A percentile compares a stretch with the other conserved stretches of the same genome.
phyloP scores from a whole-genome alignment of 352 stramenopile species.

The Proteromonas lacertae region DNA sequence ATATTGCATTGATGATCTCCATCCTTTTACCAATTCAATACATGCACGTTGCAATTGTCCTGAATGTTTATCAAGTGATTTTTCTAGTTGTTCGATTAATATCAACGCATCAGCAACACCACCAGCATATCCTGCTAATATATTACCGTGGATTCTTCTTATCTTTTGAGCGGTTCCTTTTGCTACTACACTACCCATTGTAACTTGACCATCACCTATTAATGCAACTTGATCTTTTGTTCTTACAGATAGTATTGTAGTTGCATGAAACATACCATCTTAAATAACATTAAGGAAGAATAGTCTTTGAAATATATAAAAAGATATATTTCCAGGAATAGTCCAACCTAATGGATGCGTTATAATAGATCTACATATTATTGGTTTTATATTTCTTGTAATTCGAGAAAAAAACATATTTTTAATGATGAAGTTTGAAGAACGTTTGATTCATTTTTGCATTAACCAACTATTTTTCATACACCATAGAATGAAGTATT shows the following conservation, averaged over 20 bases:
- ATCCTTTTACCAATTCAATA: conserved; percentile 92
- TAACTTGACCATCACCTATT: conserved; percentile 85
- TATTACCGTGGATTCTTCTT: conserved; percentile 47
- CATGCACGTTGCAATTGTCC: conserved; percentile 74
- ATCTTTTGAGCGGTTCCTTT: conserved; percentile 95
- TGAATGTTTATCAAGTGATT: conserved; percentile 84
- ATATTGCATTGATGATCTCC: conserved; percentile 93
- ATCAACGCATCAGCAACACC: conserved; percentile 88
- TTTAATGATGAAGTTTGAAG: no score
- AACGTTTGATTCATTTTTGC: no score
- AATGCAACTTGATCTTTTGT: conserved; percentile 88
- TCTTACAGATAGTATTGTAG: conserved; percentile 85
- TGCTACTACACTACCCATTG: conserved; percentile 59
- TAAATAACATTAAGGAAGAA: no score
- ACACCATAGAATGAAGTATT: no score
- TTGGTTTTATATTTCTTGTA: no score
- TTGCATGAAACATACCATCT: no score
- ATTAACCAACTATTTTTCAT: no score
- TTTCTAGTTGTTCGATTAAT: conserved; percentile 82
- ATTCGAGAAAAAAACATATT: no score
- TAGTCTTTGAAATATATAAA: no score
- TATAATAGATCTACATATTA: no score
- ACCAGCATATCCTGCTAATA: conserved; percentile 78
- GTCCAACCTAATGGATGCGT: no score
- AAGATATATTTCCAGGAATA: no score